Percentiles rank a stretch among this genome's conserved stretches.
phyloP scores from a whole-genome alignment of 306 rosid genomes.

The Cicer bijugum region DNA sequence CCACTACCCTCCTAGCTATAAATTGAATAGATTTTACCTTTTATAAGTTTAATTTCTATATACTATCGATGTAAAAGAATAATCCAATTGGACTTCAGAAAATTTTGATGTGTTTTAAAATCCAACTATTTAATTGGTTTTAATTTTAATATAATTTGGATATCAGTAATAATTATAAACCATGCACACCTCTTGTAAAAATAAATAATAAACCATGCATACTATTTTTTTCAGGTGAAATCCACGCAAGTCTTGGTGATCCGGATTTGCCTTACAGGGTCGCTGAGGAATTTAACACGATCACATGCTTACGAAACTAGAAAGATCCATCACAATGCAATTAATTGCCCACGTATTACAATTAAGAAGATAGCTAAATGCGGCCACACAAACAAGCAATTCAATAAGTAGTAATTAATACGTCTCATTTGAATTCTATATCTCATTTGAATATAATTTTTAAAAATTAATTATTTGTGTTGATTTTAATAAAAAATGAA shows the following conservation, averaged over 20 bases:
- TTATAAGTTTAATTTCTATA: too few species aligned
- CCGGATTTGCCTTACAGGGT: background rate
- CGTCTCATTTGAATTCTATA: too few species aligned
- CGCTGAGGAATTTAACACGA: conserved; percentile 5
- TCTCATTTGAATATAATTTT: too few species aligned
- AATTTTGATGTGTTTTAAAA: too few species aligned
- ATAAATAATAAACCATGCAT: background rate
- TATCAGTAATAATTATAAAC: background rate
- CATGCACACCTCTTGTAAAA: background rate
- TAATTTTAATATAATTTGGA: background rate
- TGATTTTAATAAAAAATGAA: too few species aligned
- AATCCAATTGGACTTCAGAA: background rate
- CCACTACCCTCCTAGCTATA: too few species aligned
- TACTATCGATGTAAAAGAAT: background rate
- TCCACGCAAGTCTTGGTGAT: background rate
- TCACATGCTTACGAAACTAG: conserved; percentile 20
- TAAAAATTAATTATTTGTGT: too few species aligned
- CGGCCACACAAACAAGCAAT: too few species aligned
- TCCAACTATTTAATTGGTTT: too few species aligned
- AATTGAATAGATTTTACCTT: too few species aligned
- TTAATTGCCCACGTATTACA: background rate
- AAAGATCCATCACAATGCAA: background rate
- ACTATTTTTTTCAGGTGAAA: background rate
- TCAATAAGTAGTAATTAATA: too few species aligned
- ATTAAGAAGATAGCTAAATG: background rate